phyloP scores from a whole-genome alignment of 345 rosid species.

The Euphorbia pulcherrima region DNA sequence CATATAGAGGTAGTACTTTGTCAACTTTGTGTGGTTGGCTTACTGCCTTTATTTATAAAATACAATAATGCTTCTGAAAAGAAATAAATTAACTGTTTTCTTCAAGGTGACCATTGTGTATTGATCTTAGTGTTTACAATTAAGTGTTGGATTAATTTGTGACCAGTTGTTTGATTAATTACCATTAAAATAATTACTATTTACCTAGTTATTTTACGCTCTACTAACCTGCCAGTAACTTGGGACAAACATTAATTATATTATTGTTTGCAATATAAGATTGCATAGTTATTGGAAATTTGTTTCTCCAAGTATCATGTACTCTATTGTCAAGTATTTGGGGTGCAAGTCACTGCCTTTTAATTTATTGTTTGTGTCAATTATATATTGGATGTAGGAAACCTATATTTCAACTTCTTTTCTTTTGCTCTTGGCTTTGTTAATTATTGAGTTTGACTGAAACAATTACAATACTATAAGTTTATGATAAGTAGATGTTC shows the following conservation, averaged over 20 bases:
- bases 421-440: background rate
- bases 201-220: background rate
- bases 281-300: background rate
- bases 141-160: constrained; percentile 9
- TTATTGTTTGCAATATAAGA: background rate
- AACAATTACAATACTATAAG: background rate
- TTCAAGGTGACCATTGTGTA: constrained; percentile 14
- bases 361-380: background rate
- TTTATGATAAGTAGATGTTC: background rate
- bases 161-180: background rate
- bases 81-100: constrained; percentile 16
- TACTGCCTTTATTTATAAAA: constrained; percentile 2
- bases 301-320: background rate
- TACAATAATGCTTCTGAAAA: constrained; percentile 16
- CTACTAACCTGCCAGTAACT: constrained; percentile 7
- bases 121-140: constrained; percentile 16
- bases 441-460: background rate
- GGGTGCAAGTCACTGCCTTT: background rate
- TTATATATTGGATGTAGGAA: background rate
- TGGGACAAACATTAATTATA: constrained; percentile 2
- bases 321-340: background rate
- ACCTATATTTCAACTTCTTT: background rate
- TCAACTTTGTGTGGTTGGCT: background rate
- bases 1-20: constrained; percentile 6
- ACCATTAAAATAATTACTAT: background rate